phyloP scores from a whole-genome alignment of 257 asterid genomes.

The Linaria vulgaris region DNA sequence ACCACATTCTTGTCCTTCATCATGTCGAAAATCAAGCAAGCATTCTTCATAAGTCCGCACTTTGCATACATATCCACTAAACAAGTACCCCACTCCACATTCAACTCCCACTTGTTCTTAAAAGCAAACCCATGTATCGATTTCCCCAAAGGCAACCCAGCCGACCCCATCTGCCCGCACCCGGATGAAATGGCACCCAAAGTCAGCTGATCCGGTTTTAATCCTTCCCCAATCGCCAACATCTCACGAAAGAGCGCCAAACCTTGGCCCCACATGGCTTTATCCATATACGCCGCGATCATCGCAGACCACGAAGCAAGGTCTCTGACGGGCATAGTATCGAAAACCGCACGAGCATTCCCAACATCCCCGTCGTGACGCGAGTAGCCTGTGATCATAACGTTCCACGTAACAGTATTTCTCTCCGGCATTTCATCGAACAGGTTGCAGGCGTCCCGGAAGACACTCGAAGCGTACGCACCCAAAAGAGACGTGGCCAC shows the following conservation, averaged over 20 bases:
- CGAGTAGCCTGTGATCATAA: slow-evolving; percentile 51
- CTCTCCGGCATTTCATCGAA: slow-evolving; percentile 59
- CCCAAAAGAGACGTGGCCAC: slow-evolving; percentile 55
- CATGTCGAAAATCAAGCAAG: slow-evolving; percentile 42
- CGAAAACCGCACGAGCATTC: slow-evolving; percentile 39
- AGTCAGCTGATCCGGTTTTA: slow-evolving; percentile 52
- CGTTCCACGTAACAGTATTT: slow-evolving; percentile 50
- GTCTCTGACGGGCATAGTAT: slow-evolving; percentile 45
- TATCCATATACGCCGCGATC: slow-evolving; percentile 47
- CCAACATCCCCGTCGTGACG: slow-evolving; percentile 33
- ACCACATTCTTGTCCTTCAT: slow-evolving; percentile 46
- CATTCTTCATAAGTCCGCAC: slow-evolving; percentile 51
- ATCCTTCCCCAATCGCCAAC: slow-evolving; percentile 24
- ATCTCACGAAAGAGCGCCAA: slow-evolving; percentile 47
- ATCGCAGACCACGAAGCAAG: slow-evolving; percentile 60
- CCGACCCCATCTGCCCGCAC: slow-evolving; percentile 48
- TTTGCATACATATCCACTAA: slow-evolving; percentile 66
- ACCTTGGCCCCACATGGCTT: slow-evolving; percentile 40
- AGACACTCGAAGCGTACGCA: slow-evolving; percentile 26
- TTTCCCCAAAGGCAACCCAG: slow-evolving; percentile 55
- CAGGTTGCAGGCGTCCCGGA: slow-evolving; percentile 44
- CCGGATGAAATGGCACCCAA: slow-evolving; percentile 44
- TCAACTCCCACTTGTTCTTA: slow-evolving; percentile 51
- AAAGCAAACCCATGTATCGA: slow-evolving; percentile 46
- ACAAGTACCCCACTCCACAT: slow-evolving; percentile 49